Base-by-base conservation (phyloP, 2,329 filamentous ascomycete species). In the Amauroascus verrucosus region DNA sequence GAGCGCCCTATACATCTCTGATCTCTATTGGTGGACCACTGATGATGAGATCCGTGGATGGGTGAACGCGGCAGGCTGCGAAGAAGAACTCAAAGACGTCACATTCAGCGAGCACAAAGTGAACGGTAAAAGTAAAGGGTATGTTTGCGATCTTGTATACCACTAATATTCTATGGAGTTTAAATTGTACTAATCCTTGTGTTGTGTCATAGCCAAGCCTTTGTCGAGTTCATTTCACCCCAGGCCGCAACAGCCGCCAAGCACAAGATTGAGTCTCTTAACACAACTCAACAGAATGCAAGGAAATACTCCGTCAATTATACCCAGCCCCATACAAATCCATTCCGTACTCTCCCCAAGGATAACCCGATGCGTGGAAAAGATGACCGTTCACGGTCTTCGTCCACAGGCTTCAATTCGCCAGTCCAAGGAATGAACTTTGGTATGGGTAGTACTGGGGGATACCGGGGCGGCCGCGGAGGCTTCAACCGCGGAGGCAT, bases 21-120 rank as follows among this genome's bases (percentile, higher is more conserved):
- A 97, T 48, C 75, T 98, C 8, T 86, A 87, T 68, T 98, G 93
- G 93, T 97, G 91, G 91, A 90, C 84, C 28, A 95, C 86, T 1
- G 93, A 98, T 65, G 93, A 98, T 64, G 89, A 97, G 62, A 81
- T 98, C 54, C 85, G 93, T 51, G 86, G 85, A 48, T 96, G 89
- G 87, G 77, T 86, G 22, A 82, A 83, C 59, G 79, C 86, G 59
- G 87, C 85, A n/a, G 80, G 79, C 1, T 87, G 82, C 61, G 93
- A 97, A 67, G 79, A 84, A 44, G 88, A 95, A 63, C 73, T 97
- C 16, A 89, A 87, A 63, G 93, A 97, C 57, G 82, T 98, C 49
- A 95, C 90, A 0, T 98, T 97, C 68, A 96, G 88, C 63, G 93
- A 98, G 68, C 93, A 97, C 71, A 98, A 98, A 68, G 90, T 97